Evolutionary conservation across 495 filamentous ascomycete species (phyloP).

Genomic region (Niebla homalea): DNA sequence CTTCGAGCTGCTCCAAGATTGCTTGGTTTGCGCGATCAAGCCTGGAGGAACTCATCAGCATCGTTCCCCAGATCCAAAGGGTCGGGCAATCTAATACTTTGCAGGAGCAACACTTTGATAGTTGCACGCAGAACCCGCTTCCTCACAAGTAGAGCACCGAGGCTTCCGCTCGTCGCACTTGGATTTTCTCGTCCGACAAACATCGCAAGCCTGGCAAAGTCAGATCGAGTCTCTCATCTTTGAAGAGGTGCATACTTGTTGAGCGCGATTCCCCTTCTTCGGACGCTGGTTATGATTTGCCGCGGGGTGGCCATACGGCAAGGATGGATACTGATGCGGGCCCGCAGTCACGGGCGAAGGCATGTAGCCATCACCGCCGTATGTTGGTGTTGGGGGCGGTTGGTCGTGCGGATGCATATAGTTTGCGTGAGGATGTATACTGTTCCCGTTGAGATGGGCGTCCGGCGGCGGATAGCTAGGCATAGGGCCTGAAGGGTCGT

Average conservation of each 20-base stretch:
- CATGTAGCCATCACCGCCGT: conserved; percentile 11
- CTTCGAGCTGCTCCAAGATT: conserved; percentile 16
- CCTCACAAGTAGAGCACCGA: conserved; percentile 45
- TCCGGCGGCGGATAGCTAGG: conserved; percentile 12
- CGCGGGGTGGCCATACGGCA: conserved; percentile 7
- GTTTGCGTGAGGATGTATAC: conserved; percentile 11
- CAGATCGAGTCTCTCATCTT: background rate
- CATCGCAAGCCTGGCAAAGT: conserved; percentile 40
- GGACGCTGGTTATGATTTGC: conserved; percentile 11
- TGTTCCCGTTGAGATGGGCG: conserved; percentile 11
- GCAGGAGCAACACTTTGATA: conserved; percentile 49
- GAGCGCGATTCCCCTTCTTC: conserved; percentile 17
- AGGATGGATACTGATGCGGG: conserved; percentile 11
- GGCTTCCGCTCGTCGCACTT: conserved; percentile 51
- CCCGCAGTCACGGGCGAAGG: conserved; percentile 14
- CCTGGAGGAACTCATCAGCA: conserved; percentile 6
- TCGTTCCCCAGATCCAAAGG: background rate
- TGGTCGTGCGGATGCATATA: conserved; percentile 15
- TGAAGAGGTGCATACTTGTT: conserved; percentile 8
- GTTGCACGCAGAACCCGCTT: conserved; percentile 39
- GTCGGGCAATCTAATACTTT: conserved; percentile 29
- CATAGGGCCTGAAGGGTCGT: conserved; percentile 6
- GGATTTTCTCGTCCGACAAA: conserved; percentile 48
- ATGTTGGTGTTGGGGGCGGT: conserved; percentile 5
- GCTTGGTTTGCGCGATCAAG: conserved; percentile 19